Evolutionary conservation across 148 eudicot species (phyloP).

Genomic region (Gaultheria prostrata): DNA sequence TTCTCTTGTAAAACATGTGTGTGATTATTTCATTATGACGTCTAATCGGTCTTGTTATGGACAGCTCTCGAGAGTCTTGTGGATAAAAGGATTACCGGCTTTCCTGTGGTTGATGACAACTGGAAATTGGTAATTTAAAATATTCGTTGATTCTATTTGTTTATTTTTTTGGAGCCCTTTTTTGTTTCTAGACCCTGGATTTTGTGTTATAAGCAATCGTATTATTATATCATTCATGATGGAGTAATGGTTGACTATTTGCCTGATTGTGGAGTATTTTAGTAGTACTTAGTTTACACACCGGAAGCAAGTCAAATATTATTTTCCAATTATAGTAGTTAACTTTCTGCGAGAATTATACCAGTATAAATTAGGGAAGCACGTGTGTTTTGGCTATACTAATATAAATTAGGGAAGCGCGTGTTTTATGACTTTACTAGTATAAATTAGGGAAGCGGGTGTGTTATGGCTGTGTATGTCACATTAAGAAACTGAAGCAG

Average conservation of each 20-base stretch:
- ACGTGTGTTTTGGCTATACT: not conserved
- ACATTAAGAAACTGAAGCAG: not conserved
- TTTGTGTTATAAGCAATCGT: not conserved
- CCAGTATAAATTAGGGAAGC: not conserved
- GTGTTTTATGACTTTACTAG: not conserved
- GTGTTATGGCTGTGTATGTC: not conserved
- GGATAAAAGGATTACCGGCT: slow-evolving; percentile 63
- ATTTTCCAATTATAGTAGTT: not conserved
- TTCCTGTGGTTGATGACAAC: slow-evolving; percentile 69
- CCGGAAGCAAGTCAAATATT: not conserved
- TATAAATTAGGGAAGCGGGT: not conserved
- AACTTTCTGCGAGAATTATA: not conserved
- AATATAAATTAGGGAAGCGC: no score
- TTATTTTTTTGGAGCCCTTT: not conserved
- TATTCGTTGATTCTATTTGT: not conserved
- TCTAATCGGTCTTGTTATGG: slow-evolving; percentile 4
- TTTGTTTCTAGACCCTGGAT: slow-evolving; percentile 5
- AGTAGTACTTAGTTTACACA: not conserved
- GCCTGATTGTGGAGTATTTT: not conserved
- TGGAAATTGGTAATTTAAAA: slow-evolving; percentile 71
- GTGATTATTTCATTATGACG: not conserved
- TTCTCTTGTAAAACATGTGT: not conserved
- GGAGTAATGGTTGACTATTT: slow-evolving; percentile 7
- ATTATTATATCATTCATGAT: not conserved
- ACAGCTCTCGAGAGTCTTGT: slow-evolving; percentile 54